Base-by-base conservation (phyloP, 495 filamentous ascomycete species). In the Talaromyces wortmannii region DNA sequence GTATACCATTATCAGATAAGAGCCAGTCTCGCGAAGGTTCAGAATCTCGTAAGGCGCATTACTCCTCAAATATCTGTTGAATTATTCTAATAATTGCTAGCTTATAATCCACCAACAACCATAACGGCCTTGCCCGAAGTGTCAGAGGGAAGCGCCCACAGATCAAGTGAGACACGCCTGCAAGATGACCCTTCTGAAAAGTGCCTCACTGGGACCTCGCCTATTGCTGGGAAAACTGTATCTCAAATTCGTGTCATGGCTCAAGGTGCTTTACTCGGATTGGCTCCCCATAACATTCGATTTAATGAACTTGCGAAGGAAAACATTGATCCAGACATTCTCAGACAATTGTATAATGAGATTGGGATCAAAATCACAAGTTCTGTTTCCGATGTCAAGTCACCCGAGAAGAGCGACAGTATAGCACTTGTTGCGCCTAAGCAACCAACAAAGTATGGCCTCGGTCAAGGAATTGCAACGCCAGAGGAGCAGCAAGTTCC, bases 281-380 rank as follows among this genome's bases (percentile, higher is more conserved):
- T 92, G 29, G 78, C 75, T 55, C 79, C 82, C 33, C 71, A 85
- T 36, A 83, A 84, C 45, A 82, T 92, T 47, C 78, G 80, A 12
- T 92, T 80, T 59, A 69, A 82, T 48, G 76, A 85, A 55, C 83
- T 91, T 59, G 71, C 92, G 13, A 77, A 83, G 11, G 88, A 91
- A 65, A 88, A 89, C 5, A 76, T 92, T 48, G 75, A 90, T 58
- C 74, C 83, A 44, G 64, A 67, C 15, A 57, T 89, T 40, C 70
- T 95, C 33, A 76, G 73, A 52, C 67, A 71, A 42, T 71, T 95
- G 10, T 94, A 89, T 63, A 72, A 76, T 51, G 83, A 86, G 17
- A 71, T 89, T 11, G 83, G 82, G 12, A 76, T 89, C 31, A 74
- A 66, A 55, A 59, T 77, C 2, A 32, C 48, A 7, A 7, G 30